phyloP scores from a whole-genome alignment of 768 basidiomycete genomes.

The Lactarius indigo region DNA sequence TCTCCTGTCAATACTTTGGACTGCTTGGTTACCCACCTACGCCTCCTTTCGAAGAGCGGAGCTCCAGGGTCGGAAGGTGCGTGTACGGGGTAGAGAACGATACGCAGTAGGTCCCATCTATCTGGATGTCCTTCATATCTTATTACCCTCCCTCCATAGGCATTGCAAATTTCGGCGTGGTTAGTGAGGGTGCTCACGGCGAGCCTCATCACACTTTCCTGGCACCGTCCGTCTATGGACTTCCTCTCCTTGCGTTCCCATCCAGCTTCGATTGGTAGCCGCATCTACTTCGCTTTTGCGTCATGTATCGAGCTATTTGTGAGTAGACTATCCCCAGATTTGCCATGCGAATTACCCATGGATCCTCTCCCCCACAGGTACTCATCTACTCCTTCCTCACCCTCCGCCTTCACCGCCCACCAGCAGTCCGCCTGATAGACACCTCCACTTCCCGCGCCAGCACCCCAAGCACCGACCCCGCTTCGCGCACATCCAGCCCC shows the following conservation, averaged over 20 bases:
- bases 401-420: conserved; percentile 64
- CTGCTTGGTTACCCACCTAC: conserved; percentile 86
- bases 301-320: conserved; percentile 56
- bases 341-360: neutral
- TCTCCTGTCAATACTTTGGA: conserved; percentile 68
- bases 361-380: conserved; percentile 40
- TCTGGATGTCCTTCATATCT: neutral
- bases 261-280: conserved; percentile 36
- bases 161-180: conserved; percentile 60
- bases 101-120: conserved; percentile 52
- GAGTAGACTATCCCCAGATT: conserved; percentile 29
- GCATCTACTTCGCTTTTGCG: conserved; percentile 46
- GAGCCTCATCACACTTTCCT: conserved; percentile 41
- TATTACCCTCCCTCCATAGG: conserved; percentile 36
- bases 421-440: conserved; percentile 66
- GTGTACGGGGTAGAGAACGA: conserved; percentile 56
- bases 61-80: conserved; percentile 68
- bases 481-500: conserved; percentile 43
- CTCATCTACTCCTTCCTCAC: conserved; percentile 48
- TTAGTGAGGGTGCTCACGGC: conserved; percentile 50
- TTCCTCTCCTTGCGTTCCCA: conserved; percentile 36
- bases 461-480: conserved; percentile 27
- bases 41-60: conserved; percentile 52
- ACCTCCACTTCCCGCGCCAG: conserved; percentile 40
- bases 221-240: conserved; percentile 41